Percentiles rank a stretch among this genome's conserved stretches.
Evolutionary conservation across 495 filamentous ascomycete genomes (phyloP).

Genomic region (Penicillium maclennaniae): DNA sequence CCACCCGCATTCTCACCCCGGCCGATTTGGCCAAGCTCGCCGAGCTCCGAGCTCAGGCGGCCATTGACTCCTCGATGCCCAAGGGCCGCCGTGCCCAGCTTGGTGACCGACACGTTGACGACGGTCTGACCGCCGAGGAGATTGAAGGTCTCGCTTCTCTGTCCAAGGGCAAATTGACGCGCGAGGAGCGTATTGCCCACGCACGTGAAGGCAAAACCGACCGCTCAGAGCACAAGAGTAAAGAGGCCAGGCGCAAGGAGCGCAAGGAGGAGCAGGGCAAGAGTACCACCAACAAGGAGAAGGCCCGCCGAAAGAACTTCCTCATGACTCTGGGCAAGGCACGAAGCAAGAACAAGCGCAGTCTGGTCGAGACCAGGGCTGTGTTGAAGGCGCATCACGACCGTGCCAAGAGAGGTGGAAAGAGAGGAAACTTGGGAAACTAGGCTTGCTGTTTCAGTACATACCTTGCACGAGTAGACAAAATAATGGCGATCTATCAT

Average conservation of each 20-base stretch:
- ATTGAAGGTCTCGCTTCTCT: constrained; percentile 72
- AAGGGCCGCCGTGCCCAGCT: constrained; percentile 39
- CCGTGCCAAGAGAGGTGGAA: constrained; percentile 77
- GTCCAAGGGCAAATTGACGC: constrained; percentile 66
- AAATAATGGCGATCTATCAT: constrained; percentile 5
- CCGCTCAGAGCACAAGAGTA: constrained; percentile 73
- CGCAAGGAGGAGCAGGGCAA: constrained; percentile 85
- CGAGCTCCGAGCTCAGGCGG: constrained; percentile 73
- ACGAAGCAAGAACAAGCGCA: constrained; percentile 86
- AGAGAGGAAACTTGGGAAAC: constrained; percentile 62
- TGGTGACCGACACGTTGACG: constrained; percentile 63
- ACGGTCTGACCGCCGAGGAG: constrained; percentile 78
- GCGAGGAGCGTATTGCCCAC: constrained; percentile 76
- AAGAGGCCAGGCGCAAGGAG: constrained; percentile 72
- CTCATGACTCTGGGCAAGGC: constrained; percentile 97
- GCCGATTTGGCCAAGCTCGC: constrained; percentile 89
- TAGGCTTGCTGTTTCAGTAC: constrained; percentile 3
- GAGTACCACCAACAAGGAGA: constrained; percentile 97
- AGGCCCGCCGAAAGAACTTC: constrained; percentile 94
- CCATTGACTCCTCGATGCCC: constrained; percentile 58
- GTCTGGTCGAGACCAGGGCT: constrained; percentile 75
- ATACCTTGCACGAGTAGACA: background rate
- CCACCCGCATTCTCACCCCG: constrained; percentile 82
- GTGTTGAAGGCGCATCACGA: constrained; percentile 78
- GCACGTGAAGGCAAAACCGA: constrained; percentile 72